Base-by-base conservation (phyloP, 2,329 filamentous ascomycete genomes). In the Trichophyton simii region DNA sequence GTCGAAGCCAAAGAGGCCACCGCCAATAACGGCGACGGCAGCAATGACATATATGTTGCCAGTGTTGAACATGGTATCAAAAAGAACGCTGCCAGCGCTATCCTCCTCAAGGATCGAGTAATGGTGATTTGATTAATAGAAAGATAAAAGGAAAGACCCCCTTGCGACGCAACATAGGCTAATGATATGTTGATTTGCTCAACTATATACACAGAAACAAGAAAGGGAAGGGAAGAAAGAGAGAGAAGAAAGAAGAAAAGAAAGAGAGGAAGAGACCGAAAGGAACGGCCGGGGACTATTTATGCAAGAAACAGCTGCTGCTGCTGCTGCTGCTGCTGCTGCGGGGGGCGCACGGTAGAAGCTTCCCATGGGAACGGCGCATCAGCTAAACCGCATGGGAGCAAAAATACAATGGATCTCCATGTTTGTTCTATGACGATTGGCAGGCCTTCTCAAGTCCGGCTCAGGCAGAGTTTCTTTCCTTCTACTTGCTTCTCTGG, bases 1-100 rank as follows among this genome's bases (percentile, higher is more conserved):
- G 74, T 91, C 88, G 70, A 91, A 91, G 67, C 88, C 88, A 68
- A 91, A 90, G 28, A 90, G 77, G 25, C 82, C 83, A 70, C 87
- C 87, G 66, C 86, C 86, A 76, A 79, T 78, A 64, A 82, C 78
- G 70, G 82, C 77, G 72, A 83, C 80, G 68, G 79, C 79, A 63
- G 81, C 76, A 67, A 84, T 83, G 65, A 79, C 71, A 68, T 85
- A 84, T 66, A 83, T 78, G 65, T 84, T 84, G 7, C 59, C 61
- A 13, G 58, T 61, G 6, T 48, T 59, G 18, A 41, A 59, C 58
- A 59, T 59, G 6, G 20, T 59, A 11, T 20, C 25, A 28, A 11
- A 11, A 22, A 36, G n/a, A 25, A n/a, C 50, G 25, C 50, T 55
- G 8, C 46, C 50, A 36, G 11, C 46, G 20, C 13, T 50, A 25